Evolutionary conservation across 805 yeast species (phyloP), one percentile per base, ranked within the genome.

Genomic region (Maudiozyma bulderi): DNA sequence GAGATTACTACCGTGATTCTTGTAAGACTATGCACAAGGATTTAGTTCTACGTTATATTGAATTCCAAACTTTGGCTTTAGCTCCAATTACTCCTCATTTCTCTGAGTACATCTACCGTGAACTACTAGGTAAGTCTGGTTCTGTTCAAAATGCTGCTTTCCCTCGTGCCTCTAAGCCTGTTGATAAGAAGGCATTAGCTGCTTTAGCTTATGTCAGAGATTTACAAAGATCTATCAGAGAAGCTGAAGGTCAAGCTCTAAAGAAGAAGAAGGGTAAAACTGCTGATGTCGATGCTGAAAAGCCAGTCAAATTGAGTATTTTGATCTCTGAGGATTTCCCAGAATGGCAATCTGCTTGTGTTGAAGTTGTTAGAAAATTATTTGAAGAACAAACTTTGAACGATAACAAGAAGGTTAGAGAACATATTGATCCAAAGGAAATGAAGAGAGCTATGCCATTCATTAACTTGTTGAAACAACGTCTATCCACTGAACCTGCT

Each of bases 361-460:
- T 90, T 47, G 85, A 86, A 58, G 70, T 93, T 47, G 91, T 89
- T 32, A 78, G 90, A 59, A 81, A 82, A 57, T 74, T 86, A 56
- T 85, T 86, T 57, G 89, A 80, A 58, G 68, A 65, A 43, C 82
- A 79, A 37, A 68, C 78, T 31, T 73, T 85, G 61, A 73, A 81
- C 55, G 91, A 85, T 65, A 83, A 76, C 71, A 76, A 75, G 60
- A 72, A 70, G 50, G 72, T 85, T 58, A 83, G 77, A 66, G 77
- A 80, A 57, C 78, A 73, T 64, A 81, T 85, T 52, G 71, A 73
- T 31, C 86, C 86, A 56, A 83, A 82, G 67, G 98, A 93, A 61
- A 86, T 90, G 86, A 93, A 93, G 78, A 84, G 95, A 59, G 97
- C 96, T 52, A 93, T 93, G 98, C 98, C 98, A 51, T 91, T 90